A percentile compares a stretch with the other conserved stretches of the same genome.
phyloP scores from a whole-genome alignment of 2,329 filamentous ascomycete species.

The Coleophoma cylindrospora region DNA sequence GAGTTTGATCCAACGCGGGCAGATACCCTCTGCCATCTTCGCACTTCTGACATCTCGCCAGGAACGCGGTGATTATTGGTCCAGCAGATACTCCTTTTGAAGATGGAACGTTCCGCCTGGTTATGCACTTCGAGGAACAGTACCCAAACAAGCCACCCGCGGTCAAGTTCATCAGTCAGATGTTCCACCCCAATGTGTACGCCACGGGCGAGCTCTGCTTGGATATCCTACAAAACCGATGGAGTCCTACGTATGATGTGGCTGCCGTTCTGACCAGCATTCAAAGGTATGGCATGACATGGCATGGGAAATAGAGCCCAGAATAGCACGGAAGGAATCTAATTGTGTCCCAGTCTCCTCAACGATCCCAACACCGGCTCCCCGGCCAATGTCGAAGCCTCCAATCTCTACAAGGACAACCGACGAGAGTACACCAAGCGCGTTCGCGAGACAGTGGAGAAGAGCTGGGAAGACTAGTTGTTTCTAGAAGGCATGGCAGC shows the following conservation, averaged over 20 bases:
- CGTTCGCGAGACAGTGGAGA: slow-evolving; percentile 94
- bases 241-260: slow-evolving; percentile 98
- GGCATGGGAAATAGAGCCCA: slow-evolving; percentile 5
- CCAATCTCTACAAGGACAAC: slow-evolving; percentile 98
- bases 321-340: slow-evolving; percentile 15
- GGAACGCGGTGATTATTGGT: slow-evolving; percentile 98
- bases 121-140: slow-evolving; percentile 99
- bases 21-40: not conserved
- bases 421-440: slow-evolving; percentile 93
- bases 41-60: slow-evolving; percentile 31
- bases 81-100: slow-evolving; percentile 97
- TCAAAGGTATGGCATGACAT: slow-evolving; percentile 78
- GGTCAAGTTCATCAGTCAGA: slow-evolving; percentile 97
- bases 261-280: slow-evolving; percentile 96
- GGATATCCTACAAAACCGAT: slow-evolving; percentile 95
- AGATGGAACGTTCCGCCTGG: slow-evolving; percentile 93
- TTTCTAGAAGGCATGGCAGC: not conserved
- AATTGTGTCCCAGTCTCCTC: slow-evolving; percentile 59
- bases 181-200: slow-evolving; percentile 99
- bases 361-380: slow-evolving; percentile 99
- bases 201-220: slow-evolving; percentile 93
- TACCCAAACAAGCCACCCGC: slow-evolving; percentile 98
- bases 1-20: slow-evolving; percentile 17
- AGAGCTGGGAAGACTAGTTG: slow-evolving; percentile 90
- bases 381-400: slow-evolving; percentile 95